Evolutionary conservation across 148 eudicot genomes (phyloP).

Genomic region (Cornus controversa): DNA sequence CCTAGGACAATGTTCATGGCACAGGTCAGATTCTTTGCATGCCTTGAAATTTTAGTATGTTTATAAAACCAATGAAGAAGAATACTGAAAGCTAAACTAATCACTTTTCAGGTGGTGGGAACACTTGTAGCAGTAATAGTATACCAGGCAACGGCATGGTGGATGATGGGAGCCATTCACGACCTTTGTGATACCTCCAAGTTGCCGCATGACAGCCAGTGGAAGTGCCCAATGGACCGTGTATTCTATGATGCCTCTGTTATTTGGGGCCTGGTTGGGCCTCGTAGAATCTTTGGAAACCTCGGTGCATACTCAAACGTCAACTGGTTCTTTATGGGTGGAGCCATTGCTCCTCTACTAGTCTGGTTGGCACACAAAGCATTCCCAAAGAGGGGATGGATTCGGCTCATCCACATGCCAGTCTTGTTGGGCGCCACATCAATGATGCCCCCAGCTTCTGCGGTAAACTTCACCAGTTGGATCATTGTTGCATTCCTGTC

Average conservation of each 20-base stretch:
- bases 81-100: background rate
- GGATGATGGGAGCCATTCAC: conserved; percentile 67
- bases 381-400: conserved; percentile 54
- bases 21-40: conserved; percentile 35
- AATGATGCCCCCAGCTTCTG: conserved; percentile 78
- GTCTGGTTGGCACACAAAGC: conserved; percentile 48
- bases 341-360: conserved; percentile 47
- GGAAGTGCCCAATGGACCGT: conserved; percentile 63
- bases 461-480: conserved; percentile 84
- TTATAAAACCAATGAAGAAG: background rate
- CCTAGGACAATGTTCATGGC: conserved; percentile 48
- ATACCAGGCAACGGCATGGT: conserved; percentile 72
- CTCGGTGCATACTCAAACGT: conserved; percentile 52
- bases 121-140: conserved; percentile 54
- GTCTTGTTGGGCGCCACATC: conserved; percentile 57
- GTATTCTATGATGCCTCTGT: conserved; percentile 73
- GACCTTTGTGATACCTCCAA: conserved; percentile 49
- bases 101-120: conserved; percentile 45
- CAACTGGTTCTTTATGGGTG: conserved; percentile 54
- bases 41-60: background rate
- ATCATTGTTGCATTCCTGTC: conserved; percentile 56
- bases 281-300: conserved; percentile 67
- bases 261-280: conserved; percentile 77
- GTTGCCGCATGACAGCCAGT: conserved; percentile 58
- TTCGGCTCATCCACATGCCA: conserved; percentile 52